Evolutionary conservation across 2,329 filamentous ascomycete species (phyloP).

Genomic region (Fusarium miscanthi): DNA sequence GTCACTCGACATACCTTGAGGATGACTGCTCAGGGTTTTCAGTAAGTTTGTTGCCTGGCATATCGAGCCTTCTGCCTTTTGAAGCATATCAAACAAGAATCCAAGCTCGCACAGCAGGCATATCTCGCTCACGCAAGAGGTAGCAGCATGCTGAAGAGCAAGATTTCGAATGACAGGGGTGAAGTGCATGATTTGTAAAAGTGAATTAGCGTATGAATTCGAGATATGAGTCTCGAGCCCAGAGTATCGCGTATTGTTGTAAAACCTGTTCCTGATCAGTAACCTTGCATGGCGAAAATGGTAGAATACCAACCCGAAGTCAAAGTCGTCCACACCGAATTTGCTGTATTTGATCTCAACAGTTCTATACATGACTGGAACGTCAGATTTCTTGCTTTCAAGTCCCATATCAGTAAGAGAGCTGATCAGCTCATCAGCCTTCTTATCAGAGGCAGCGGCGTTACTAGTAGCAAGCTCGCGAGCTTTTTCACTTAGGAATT

Average conservation of each 20-base stretch:
- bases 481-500: slow-evolving; percentile 94
- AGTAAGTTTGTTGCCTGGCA: slow-evolving; percentile 97
- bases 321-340: slow-evolving; percentile 99
- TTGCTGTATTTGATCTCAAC: slow-evolving; percentile 99
- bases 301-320: slow-evolving; percentile 78
- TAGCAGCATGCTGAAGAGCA: slow-evolving; percentile 88
- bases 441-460: slow-evolving; percentile 55
- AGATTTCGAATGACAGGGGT: slow-evolving; percentile 89
- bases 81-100: slow-evolving; percentile 96
- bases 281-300: not conserved
- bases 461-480: slow-evolving; percentile 69
- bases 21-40: slow-evolving; percentile 86
- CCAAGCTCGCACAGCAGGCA: slow-evolving; percentile 95
- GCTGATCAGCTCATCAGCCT: slow-evolving; percentile 68
- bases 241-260: slow-evolving; percentile 92
- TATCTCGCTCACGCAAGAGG: slow-evolving; percentile 81
- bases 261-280: slow-evolving; percentile 70
- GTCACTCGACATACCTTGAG: slow-evolving; percentile 67
- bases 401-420: slow-evolving; percentile 75
- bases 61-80: slow-evolving; percentile 92
- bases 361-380: slow-evolving; percentile 89
- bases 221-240: slow-evolving; percentile 96
- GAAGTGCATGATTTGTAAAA: slow-evolving; percentile 92
- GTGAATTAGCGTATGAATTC: slow-evolving; percentile 94
- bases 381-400: slow-evolving; percentile 81